Conservation (phyloP, 2,329 filamentous ascomycete genomes). For the Penicillium griseofulvum region DNA sequence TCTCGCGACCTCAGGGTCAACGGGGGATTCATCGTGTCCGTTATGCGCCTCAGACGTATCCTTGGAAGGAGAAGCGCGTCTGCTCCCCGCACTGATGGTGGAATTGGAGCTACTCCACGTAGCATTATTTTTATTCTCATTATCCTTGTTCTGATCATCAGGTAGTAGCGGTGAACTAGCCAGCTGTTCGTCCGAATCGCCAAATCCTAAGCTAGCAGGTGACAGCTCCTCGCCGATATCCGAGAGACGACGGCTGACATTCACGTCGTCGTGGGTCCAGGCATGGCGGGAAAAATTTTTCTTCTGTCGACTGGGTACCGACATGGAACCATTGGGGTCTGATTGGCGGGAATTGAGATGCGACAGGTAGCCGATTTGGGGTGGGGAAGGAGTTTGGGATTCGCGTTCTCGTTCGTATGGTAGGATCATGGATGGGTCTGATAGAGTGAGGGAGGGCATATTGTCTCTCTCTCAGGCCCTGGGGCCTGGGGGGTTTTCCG, state of each 20-base stretch:
- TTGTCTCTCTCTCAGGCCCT: slow-evolving; percentile 8
- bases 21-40: slow-evolving; percentile 5
- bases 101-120: slow-evolving; percentile 39
- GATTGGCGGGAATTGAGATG: slow-evolving; percentile 40
- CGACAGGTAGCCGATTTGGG: slow-evolving; percentile 48
- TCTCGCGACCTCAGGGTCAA: slow-evolving; percentile 6
- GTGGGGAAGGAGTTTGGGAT: slow-evolving; percentile 52
- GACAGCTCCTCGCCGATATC: slow-evolving; percentile 47
- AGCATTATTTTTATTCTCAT: slow-evolving; percentile 46
- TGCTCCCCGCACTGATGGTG: slow-evolving; percentile 34
- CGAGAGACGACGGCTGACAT: slow-evolving; percentile 43
- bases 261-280: slow-evolving; percentile 38
- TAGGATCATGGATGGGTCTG: slow-evolving; percentile 92
- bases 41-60: slow-evolving; percentile 9
- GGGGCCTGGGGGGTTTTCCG: slow-evolving; percentile 5
- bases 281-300: slow-evolving; percentile 34
- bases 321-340: slow-evolving; percentile 14
- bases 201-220: slow-evolving; percentile 23
- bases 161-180: slow-evolving; percentile 18
- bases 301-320: slow-evolving; percentile 17
- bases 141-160: slow-evolving; percentile 53
- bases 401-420: slow-evolving; percentile 63
- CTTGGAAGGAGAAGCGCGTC: slow-evolving; percentile 17
- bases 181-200: slow-evolving; percentile 5
- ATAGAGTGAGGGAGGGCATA: slow-evolving; percentile 79